Base-by-base conservation (phyloP, 2,329 filamentous ascomycete species). In the Dendrostoma leiphaemia region DNA sequence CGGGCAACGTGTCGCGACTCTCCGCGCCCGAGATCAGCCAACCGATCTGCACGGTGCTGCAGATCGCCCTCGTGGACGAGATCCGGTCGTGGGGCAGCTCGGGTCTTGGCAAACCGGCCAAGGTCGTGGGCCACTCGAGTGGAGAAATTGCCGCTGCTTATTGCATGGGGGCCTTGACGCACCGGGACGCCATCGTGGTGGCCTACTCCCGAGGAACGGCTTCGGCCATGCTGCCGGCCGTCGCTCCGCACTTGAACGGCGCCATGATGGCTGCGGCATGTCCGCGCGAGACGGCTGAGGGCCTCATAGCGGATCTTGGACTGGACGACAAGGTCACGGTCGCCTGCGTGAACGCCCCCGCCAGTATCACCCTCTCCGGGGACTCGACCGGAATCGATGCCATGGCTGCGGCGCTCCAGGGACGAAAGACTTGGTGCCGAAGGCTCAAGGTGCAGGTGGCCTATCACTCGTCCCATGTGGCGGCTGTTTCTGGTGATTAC, bases 301-400 rank as follows among this genome's bases (percentile, higher is more conserved):
- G n/a, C 10, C 13, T 40, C 9, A 53, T 53, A 5, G 7, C 44
- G 15, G 29, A 45, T 23, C n/a, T 41, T n/a, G n/a, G n/a, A n/a
- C 17, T 19, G 9, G 43, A 35, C 3, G 53, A 43, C 5, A 50
- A 46, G 40, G 47, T 43, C 6, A 45, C 37, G 1, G 53, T 56
- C 3, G 53, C 47, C 3, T 56, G 53, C 21, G 41, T 56, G 43
- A 56, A 56, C 53, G 48, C 50, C 17, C 68, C 70, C 0, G 32
- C 57, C 1, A 74, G 64, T 40, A 56, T 67, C 6, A 74, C 71
- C 0, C 26, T 73, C 0, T 69, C 71, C 0, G 71, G 71, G 1
- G 64, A 67, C 17, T 48, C 45, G 3, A 48, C 47, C 1, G 62
- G 61, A 2, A 58, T 73, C 3, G 53, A 65, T n/a, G 54, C 58